Conservation (phyloP, 2,329 filamentous ascomycete species). For the Leptographium procerum region DNA sequence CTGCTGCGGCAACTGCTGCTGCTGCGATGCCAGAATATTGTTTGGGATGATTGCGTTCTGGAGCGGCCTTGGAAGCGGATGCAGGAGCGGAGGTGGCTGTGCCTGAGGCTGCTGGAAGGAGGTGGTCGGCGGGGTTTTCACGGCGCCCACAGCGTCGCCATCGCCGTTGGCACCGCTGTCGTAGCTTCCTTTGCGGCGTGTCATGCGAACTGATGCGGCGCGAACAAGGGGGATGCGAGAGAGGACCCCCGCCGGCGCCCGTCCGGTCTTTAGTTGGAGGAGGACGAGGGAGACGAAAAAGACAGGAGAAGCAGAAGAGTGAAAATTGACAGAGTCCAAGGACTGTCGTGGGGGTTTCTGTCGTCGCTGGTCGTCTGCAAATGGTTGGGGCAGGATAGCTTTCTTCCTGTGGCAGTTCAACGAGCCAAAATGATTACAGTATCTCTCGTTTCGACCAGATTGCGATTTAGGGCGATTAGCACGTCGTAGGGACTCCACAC, state of each 20-base stretch:
- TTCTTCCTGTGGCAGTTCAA: too few relatives aligned
- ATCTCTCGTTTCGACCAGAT: background rate
- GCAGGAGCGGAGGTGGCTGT: background rate
- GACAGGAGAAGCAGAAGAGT: too few relatives aligned
- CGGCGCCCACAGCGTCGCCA: background rate
- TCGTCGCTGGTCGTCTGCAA: too few relatives aligned
- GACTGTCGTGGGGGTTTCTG: too few relatives aligned
- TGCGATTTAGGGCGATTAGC: background rate
- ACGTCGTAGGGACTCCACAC: too few relatives aligned
- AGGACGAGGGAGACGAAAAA: background rate
- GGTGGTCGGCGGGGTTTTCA: background rate
- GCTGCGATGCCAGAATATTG: slow-evolving; percentile 7
- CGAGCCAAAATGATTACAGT: too few relatives aligned
- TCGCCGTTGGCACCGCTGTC: background rate
- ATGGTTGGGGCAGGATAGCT: too few relatives aligned
- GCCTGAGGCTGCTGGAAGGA: background rate
- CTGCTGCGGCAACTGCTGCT: background rate
- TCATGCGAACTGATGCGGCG: background rate
- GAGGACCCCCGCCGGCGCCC: too few relatives aligned
- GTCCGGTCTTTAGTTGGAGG: too few relatives aligned
- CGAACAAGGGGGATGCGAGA: too few relatives aligned
- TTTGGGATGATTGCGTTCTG: slow-evolving; percentile 12
- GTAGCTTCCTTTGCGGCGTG: slow-evolving; percentile 7
- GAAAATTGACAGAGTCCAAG: too few relatives aligned
- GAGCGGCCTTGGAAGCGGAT: background rate